phyloP scores from a whole-genome alignment of 2,329 filamentous ascomycete genomes.

The Hypomyces perniciosus region DNA sequence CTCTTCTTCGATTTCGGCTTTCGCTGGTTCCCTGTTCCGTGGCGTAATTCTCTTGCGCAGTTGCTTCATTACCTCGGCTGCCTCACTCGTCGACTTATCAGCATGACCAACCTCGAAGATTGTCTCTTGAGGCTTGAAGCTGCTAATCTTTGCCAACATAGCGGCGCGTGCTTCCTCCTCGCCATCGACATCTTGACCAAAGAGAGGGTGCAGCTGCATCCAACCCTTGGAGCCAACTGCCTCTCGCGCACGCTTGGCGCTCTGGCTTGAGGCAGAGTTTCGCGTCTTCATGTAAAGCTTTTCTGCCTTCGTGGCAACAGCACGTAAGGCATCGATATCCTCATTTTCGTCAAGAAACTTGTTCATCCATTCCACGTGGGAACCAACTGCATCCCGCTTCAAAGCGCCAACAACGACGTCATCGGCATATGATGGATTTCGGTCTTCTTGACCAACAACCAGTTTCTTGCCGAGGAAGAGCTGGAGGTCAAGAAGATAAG shows the following conservation, averaged over 20 bases:
- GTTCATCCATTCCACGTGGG: conserved; percentile 74
- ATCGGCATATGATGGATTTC: conserved; percentile 64
- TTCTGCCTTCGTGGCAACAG: conserved; percentile 80
- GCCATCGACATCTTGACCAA: conserved; percentile 61
- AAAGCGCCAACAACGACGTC: conserved; percentile 80
- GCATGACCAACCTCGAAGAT: conserved; percentile 89
- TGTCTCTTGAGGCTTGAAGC: conserved; percentile 84
- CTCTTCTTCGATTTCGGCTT: conserved; percentile 36
- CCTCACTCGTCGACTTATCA: conserved; percentile 56
- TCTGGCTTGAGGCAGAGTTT: conserved; percentile 84
- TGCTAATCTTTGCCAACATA: conserved; percentile 84
- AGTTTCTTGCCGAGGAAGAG: conserved; percentile 86
- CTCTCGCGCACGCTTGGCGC: conserved; percentile 79
- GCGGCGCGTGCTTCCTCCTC: conserved; percentile 68
- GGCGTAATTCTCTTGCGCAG: conserved; percentile 64
- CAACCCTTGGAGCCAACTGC: conserved; percentile 65
- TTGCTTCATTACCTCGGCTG: conserved; percentile 69
- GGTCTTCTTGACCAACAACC: conserved; percentile 63
- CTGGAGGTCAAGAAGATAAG: conserved; percentile 89
- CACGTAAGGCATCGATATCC: conserved; percentile 65
- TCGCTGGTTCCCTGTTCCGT: conserved; percentile 38
- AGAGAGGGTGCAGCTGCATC: conserved; percentile 72
- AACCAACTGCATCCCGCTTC: conserved; percentile 65
- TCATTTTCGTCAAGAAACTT: conserved; percentile 69
- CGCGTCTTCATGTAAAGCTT: conserved; percentile 87